Conservation (phyloP, 2,329 filamentous ascomycete genomes). For the Aureobasidium sp. region DNA sequence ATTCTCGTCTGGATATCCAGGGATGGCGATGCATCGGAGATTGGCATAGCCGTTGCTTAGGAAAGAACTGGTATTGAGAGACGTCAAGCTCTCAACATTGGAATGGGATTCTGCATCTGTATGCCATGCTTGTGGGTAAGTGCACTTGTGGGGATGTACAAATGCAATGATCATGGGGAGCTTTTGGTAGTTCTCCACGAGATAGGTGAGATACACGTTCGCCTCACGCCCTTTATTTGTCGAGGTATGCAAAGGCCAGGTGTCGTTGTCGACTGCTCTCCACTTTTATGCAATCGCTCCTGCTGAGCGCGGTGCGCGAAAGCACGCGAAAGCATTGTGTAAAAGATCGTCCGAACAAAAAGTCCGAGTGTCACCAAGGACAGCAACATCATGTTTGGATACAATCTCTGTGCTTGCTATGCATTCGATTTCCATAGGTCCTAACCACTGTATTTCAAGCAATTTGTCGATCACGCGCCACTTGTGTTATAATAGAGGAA, state of each 20-base stretch:
- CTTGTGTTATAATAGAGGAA: not conserved
- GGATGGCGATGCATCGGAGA: constrained; percentile 46
- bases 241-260: not conserved
- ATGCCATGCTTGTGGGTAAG: constrained; percentile 20
- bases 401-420: constrained; percentile 1
- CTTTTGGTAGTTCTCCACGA: constrained; percentile 40
- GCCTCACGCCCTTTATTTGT: constrained; percentile 27
- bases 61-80: constrained; percentile 43
- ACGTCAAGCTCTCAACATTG: constrained; percentile 10
- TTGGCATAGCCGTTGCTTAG: constrained; percentile 47
- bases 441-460: not conserved
- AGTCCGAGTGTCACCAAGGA: not conserved
- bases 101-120: constrained; percentile 19
- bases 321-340: not conserved
- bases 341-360: constrained; percentile 4
- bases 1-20: constrained; percentile 47
- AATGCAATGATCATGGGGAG: constrained; percentile 26
- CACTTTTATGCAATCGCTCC: not conserved
- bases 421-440: not conserved
- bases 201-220: constrained; percentile 43
- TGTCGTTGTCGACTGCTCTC: not conserved
- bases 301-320: not conserved
- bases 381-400: constrained; percentile 1
- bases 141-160: constrained; percentile 24
- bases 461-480: not conserved